Percentiles rank a stretch among this genome's conserved stretches.
phyloP scores from a whole-genome alignment of 108 stramenopile species.

The Nannochloropsis salina region DNA sequence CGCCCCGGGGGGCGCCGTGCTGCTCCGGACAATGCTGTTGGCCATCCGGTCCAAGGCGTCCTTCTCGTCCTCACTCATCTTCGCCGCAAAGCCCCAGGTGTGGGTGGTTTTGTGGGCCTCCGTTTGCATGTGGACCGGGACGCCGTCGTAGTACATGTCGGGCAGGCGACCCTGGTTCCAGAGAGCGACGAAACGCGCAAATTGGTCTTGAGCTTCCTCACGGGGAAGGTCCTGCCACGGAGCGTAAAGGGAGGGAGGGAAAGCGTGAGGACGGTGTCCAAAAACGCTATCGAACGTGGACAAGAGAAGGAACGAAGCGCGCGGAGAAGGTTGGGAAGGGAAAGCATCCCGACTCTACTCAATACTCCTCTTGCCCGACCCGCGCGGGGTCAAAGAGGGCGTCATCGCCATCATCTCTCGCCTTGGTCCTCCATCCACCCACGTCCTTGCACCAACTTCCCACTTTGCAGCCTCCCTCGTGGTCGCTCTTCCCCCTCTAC shows the following conservation, averaged over 20 bases:
- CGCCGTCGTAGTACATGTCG: conserved; percentile 4
- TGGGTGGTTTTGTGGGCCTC: background rate
- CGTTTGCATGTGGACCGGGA: background rate
- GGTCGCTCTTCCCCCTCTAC: background rate
- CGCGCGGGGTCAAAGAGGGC: no score
- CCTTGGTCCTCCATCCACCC: background rate
- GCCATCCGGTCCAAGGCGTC: background rate
- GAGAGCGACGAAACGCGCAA: background rate
- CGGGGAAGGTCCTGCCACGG: background rate
- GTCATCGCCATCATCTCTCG: no score
- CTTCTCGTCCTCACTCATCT: background rate
- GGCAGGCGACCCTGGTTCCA: background rate
- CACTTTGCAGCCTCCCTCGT: background rate
- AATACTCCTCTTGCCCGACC: no score
- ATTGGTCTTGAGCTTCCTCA: background rate
- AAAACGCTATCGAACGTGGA: no score
- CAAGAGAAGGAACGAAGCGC: no score
- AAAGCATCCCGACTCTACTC: no score
- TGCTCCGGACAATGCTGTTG: background rate
- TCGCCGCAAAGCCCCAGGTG: background rate
- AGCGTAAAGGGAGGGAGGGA: background rate
- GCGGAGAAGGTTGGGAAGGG: background rate
- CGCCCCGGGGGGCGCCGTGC: background rate
- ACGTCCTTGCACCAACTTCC: background rate
- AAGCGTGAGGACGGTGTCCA: background rate